Evolutionary conservation across 1,139 yeast species (phyloP).

Genomic region (Yamadazyma siamensis): DNA sequence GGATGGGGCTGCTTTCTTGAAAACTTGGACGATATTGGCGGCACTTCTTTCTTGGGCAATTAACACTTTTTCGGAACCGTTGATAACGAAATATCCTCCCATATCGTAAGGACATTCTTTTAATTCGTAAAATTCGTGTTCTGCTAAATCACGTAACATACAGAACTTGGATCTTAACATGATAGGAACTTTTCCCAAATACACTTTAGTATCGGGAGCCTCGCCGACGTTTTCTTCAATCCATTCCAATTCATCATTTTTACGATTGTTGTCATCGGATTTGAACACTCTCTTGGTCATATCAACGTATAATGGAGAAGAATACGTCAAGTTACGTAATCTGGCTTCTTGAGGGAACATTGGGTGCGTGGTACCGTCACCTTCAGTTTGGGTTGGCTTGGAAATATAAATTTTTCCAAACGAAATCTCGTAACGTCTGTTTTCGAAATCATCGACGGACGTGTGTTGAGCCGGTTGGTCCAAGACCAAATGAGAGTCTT

Average conservation of each 20-base stretch:
- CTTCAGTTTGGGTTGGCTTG: conserved; percentile 97
- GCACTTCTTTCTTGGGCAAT: conserved; percentile 99
- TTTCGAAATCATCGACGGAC: conserved; percentile 82
- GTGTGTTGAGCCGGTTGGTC: conserved; percentile 99
- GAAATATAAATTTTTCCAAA: conserved; percentile 96
- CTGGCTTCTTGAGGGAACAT: conserved; percentile 99
- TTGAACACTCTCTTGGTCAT: conserved; percentile 88
- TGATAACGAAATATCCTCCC: conserved; percentile 98
- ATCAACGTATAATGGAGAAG: conserved; percentile 93
- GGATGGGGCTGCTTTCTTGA: conserved; percentile 95
- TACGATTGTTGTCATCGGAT: conserved; percentile 65
- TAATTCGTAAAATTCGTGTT: conserved; percentile 88
- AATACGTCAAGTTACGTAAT: conserved; percentile 89
- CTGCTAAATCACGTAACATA: conserved; percentile 88
- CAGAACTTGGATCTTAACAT: conserved; percentile 97
- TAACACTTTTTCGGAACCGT: conserved; percentile 96
- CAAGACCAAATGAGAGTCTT: conserved; percentile 87
- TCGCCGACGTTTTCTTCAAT: conserved; percentile 56
- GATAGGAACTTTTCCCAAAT: conserved; percentile 95
- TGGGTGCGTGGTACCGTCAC: conserved; percentile 98
- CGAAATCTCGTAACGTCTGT: conserved; percentile 88
- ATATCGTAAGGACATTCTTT: conserved; percentile 99
- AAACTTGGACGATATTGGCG: conserved; percentile 96
- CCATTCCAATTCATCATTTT: conserved; percentile 73
- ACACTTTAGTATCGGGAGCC: conserved; percentile 66